Evolutionary conservation across 2,329 filamentous ascomycete genomes (phyloP).

Genomic region (Tolypocladium inflatum): DNA sequence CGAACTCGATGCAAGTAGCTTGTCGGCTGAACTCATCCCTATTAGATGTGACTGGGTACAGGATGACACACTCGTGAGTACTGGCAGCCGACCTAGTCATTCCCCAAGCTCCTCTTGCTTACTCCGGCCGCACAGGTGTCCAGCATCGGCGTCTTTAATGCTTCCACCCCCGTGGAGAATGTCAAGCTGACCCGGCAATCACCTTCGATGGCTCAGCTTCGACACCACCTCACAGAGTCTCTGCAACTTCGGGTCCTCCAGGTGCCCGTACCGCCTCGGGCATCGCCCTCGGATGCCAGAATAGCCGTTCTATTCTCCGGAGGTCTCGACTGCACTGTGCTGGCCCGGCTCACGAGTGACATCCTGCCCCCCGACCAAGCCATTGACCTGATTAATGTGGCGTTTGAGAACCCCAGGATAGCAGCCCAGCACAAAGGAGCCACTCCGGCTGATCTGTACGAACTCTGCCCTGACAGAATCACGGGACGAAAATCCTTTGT

Average conservation of each 20-base stretch:
- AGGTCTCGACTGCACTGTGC: conserved; percentile 82
- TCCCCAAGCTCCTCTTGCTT: conserved; percentile 25
- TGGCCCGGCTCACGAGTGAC: conserved; percentile 74
- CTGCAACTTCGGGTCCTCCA: conserved; percentile 54
- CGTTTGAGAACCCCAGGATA: conserved; percentile 85
- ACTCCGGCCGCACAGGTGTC: conserved; percentile 31
- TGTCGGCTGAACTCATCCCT: conserved; percentile 6
- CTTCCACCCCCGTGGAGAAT: conserved; percentile 26
- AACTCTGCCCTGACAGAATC: conserved; percentile 80
- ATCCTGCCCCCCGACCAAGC: conserved; percentile 57
- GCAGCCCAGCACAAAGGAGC: conserved; percentile 40
- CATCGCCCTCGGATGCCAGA: conserved; percentile 30
- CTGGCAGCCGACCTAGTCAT: conserved; percentile 9
- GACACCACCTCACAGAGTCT: conserved; percentile 47
- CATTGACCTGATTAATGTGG: conserved; percentile 89
- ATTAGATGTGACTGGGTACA: conserved; percentile 19
- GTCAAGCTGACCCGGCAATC: conserved; percentile 21
- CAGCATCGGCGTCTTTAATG: conserved; percentile 45
- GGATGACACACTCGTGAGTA: conserved; percentile 36
- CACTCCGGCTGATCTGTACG: conserved; percentile 44
- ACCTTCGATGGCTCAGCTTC: conserved; percentile 42
- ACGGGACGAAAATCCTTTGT: conserved; percentile 72
- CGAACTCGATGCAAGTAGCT: conserved; percentile 31
- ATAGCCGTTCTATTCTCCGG: conserved; percentile 87
- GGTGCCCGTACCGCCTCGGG: conserved; percentile 49